Conservation (phyloP, 2,329 filamentous ascomycete genomes). For the Saccharata proteae region DNA sequence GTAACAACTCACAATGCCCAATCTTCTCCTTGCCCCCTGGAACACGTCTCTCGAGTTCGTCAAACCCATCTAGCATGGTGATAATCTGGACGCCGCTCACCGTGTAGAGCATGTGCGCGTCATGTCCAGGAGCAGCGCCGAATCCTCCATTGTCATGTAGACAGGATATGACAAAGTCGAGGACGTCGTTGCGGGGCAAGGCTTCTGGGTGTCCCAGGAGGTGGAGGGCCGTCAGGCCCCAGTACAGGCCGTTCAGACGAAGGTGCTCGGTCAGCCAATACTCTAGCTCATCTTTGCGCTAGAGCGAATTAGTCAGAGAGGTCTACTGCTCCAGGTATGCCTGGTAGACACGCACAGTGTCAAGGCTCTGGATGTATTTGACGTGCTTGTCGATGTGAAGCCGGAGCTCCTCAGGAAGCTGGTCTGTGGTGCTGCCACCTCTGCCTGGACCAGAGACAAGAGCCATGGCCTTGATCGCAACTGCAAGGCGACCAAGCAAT, state of each 20-base stretch:
- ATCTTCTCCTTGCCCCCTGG: conserved; percentile 58
- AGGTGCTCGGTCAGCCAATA: conserved; percentile 98
- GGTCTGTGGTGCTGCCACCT: conserved; percentile 28
- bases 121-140: conserved; percentile 84
- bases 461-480: conserved; percentile 40
- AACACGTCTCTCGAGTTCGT: conserved; percentile 62
- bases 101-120: conserved; percentile 92
- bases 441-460: conserved; percentile 49
- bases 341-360: conserved; percentile 50
- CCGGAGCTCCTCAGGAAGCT: conserved; percentile 34
- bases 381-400: conserved; percentile 60
- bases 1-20: conserved; percentile 50
- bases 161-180: conserved; percentile 93
- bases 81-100: conserved; percentile 91
- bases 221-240: conserved; percentile 83
- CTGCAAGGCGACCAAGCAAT: too few species aligned
- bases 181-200: conserved; percentile 65
- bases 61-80: conserved; percentile 71
- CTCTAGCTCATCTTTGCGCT: conserved; percentile 86
- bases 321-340: conserved; percentile 2
- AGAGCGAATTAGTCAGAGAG: conserved; percentile 15
- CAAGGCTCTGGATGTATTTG: conserved; percentile 82
- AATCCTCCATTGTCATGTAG: conserved; percentile 84
- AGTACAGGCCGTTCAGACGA: conserved; percentile 90
- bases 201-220: conserved; percentile 71